A percentile compares a stretch with the other conserved stretches of the same genome.
Evolutionary conservation across 257 asterid species (phyloP).

Genomic region (Petrea volubilis): DNA sequence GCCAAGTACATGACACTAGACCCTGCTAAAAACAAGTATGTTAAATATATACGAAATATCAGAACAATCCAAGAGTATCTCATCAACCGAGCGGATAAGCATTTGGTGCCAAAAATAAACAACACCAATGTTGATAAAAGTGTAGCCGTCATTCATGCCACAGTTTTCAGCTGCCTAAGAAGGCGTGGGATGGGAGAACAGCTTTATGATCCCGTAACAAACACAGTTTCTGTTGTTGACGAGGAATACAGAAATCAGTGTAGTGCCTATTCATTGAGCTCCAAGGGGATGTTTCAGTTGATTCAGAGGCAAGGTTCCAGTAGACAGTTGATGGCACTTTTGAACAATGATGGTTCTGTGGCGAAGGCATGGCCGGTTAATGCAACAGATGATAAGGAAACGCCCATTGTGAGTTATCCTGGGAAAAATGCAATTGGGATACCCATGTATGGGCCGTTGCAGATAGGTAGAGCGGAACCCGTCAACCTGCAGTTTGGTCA

Average conservation of each 20-base stretch:
- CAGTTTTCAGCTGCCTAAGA: slow-evolving; percentile 84
- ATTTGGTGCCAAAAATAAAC: slow-evolving; percentile 86
- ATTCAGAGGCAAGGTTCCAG: slow-evolving; percentile 89
- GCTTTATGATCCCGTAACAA: slow-evolving; percentile 67
- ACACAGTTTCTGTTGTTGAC: slow-evolving; percentile 54
- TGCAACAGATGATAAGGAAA: slow-evolving; percentile 43
- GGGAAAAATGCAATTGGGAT: slow-evolving; percentile 46
- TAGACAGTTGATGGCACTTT: slow-evolving; percentile 88
- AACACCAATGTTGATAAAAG: slow-evolving; percentile 92
- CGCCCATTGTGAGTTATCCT: slow-evolving; percentile 38
- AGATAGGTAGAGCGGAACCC: slow-evolving; percentile 79
- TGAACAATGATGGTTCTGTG: slow-evolving; percentile 89
- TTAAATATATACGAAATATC: slow-evolving; percentile 82
- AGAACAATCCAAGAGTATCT: slow-evolving; percentile 94
- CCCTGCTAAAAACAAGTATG: slow-evolving; percentile 93
- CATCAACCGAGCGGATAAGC: slow-evolving; percentile 87
- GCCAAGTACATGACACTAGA: slow-evolving; percentile 95
- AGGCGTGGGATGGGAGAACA: slow-evolving; percentile 78
- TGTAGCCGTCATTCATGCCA: slow-evolving; percentile 92
- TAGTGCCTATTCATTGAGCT: slow-evolving; percentile 74
- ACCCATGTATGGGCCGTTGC: slow-evolving; percentile 85
- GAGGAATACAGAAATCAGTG: slow-evolving; percentile 87
- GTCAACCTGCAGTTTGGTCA: slow-evolving; percentile 89
- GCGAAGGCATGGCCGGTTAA: slow-evolving; percentile 95
- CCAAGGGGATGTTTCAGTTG: slow-evolving; percentile 93